Percentiles rank a stretch among this genome's conserved stretches.
Evolutionary conservation across 352 stramenopile species (phyloP).

Genomic region (Pythium brassicae): DNA sequence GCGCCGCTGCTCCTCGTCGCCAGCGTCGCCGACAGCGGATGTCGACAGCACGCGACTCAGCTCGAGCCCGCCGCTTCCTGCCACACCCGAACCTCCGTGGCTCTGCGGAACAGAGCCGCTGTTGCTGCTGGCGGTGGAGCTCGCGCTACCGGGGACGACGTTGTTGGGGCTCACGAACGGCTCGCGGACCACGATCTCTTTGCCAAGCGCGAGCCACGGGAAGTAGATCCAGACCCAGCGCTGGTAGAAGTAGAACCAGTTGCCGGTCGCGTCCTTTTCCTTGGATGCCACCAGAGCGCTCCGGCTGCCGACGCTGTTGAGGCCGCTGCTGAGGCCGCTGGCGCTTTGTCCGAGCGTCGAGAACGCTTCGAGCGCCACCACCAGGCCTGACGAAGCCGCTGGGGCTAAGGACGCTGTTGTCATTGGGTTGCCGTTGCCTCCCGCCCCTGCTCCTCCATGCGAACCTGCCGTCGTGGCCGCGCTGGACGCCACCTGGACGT

Average conservation of each 20-base stretch:
- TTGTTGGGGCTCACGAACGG: constrained; percentile 33
- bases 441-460: background rate
- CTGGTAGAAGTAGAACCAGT: constrained; percentile 88
- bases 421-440: constrained; percentile 13
- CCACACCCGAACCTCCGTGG: background rate
- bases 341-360: constrained; percentile 16
- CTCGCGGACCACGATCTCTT: constrained; percentile 59
- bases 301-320: background rate
- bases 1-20: constrained; percentile 19
- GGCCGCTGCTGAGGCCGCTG: background rate
- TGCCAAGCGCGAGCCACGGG: constrained; percentile 86
- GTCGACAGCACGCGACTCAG: constrained; percentile 1
- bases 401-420: constrained; percentile 18
- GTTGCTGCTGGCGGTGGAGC: background rate
- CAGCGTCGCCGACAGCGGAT: constrained; percentile 6
- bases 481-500: constrained; percentile 27
- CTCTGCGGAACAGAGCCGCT: background rate
- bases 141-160: background rate
- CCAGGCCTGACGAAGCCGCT: constrained; percentile 17
- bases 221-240: constrained; percentile 93
- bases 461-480: background rate
- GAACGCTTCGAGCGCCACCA: constrained; percentile 20
- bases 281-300: constrained; percentile 12
- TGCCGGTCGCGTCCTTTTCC: constrained; percentile 41
- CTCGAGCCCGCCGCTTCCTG: background rate